A percentile compares a stretch with the other conserved stretches of the same genome.
phyloP scores from a whole-genome alignment of 78 protist genomes.

The Dictyostelium brefeldianum region DNA sequence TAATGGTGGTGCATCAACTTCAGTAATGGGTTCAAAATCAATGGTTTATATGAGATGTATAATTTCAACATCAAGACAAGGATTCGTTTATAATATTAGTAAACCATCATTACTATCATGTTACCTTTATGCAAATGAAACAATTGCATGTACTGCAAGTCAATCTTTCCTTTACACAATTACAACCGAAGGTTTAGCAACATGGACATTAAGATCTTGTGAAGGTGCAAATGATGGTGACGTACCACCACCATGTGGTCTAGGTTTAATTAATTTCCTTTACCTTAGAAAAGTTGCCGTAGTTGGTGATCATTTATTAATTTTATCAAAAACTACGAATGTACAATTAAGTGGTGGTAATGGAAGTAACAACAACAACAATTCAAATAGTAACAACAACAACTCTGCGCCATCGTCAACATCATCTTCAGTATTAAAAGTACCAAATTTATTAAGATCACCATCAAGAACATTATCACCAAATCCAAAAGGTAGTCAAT shows the following conservation, averaged over 20 bases:
- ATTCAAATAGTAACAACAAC: background rate
- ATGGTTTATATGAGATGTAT: conserved; percentile 43
- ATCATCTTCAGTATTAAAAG: background rate
- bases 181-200: conserved; percentile 38
- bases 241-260: conserved; percentile 50
- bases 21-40: background rate
- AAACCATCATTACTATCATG: conserved; percentile 38
- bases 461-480: conserved; percentile 45
- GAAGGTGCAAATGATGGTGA: conserved; percentile 72
- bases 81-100: conserved; percentile 56
- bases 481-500: conserved; percentile 30
- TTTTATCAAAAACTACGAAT: conserved; percentile 32
- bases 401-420: background rate
- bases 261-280: conserved; percentile 15
- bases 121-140: conserved; percentile 65
- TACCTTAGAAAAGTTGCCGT: conserved; percentile 35
- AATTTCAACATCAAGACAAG: conserved; percentile 39
- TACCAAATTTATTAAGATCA: conserved; percentile 37
- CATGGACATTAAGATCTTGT: conserved; percentile 79
- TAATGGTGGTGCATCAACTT: background rate
- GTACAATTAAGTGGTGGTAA: background rate
- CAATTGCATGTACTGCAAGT: conserved; percentile 50
- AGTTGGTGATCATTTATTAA: conserved; percentile 49
- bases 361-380: background rate
- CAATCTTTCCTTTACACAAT: conserved; percentile 56